phyloP scores from a whole-genome alignment of 345 rosid species.

The Geranium rotundifolium region DNA sequence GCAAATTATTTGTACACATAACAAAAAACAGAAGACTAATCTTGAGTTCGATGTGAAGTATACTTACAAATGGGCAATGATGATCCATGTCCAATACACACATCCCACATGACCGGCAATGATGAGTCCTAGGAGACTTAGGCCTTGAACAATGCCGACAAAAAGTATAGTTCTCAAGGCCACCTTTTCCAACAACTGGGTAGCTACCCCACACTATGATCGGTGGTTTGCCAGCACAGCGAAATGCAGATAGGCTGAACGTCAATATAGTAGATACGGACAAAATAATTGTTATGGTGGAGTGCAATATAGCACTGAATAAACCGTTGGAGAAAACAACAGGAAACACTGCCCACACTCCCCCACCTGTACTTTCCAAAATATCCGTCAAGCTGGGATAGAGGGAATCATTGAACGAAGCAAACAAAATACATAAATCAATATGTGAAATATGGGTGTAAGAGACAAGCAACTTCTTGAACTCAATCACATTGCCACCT shows the following conservation, averaged over 20 bases:
- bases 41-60: background rate
- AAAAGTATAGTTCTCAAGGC: constrained; percentile 68
- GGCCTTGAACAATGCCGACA: constrained; percentile 66
- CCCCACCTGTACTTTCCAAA: constrained; percentile 56
- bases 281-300: constrained; percentile 24
- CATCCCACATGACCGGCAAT: constrained; percentile 82
- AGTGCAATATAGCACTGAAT: constrained; percentile 44
- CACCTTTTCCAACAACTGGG: constrained; percentile 65
- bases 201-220: constrained; percentile 61
- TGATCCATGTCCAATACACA: constrained; percentile 96
- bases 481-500: background rate
- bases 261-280: constrained; percentile 46
- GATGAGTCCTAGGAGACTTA: constrained; percentile 83
- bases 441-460: background rate
- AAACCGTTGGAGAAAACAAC: constrained; percentile 60
- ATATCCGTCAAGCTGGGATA: constrained; percentile 7
- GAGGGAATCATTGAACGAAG: background rate
- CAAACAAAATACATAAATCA: background rate
- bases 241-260: constrained; percentile 59
- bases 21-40: background rate
- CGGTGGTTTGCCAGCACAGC: constrained; percentile 61
- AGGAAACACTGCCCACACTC: constrained; percentile 75
- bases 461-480: background rate
- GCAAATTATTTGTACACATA: background rate
- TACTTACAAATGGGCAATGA: constrained; percentile 95